Base-by-base conservation (phyloP, 2,329 filamentous ascomycete genomes). In the Fusarium piperis region DNA sequence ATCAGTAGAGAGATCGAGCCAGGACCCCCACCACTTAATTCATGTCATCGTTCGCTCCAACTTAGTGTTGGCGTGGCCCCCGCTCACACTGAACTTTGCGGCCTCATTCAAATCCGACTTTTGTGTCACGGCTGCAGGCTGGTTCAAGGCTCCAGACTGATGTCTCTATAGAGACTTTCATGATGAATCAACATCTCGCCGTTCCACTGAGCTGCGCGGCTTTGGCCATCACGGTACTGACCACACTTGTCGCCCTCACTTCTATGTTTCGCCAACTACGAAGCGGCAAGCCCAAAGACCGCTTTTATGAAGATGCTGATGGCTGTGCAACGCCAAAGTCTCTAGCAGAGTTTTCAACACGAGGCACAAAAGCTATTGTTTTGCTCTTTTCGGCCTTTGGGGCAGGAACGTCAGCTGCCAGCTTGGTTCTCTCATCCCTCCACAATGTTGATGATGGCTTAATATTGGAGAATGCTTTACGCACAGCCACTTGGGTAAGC, bases 291-390 rank as follows among this genome's bases (percentile, higher is more conserved):
- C 78, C 80, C 15, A 80, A 79, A 62, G 81, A 85, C 33, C 80
- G 84, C 3, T 81, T 85, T 11, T 94, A 94, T 75, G 83, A 90
- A 71, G 92, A 94, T 77, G 82, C 85, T 64, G 92, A 94, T 80
- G 92, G 92, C 52, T 84, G 86, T 68, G 91, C 90, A 35, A 91
- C 89, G 0, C 84, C 88, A 36, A 88, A 91, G 74, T 88, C 90
- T 1, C 77, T 89, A 52, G 84, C 85, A 28, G 84, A 84, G 36
- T 94, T 91, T 76, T 91, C 90, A 28, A 86, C 88, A 67, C 88
- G 82, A 67, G 74, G 84, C 64, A 85, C 89, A 64, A 92, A 91
- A 75, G 67, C 83, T 4, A 76, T 84, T 15, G 82, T 92, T 53
- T 76, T 89, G 2, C 20, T 89, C 6, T 84, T 88, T 15, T 86